Percentiles rank a stretch among this genome's conserved stretches.
Evolutionary conservation across 176 grass and related monocot genomes (phyloP).

Genomic region (Alloteropsis semialata): DNA sequence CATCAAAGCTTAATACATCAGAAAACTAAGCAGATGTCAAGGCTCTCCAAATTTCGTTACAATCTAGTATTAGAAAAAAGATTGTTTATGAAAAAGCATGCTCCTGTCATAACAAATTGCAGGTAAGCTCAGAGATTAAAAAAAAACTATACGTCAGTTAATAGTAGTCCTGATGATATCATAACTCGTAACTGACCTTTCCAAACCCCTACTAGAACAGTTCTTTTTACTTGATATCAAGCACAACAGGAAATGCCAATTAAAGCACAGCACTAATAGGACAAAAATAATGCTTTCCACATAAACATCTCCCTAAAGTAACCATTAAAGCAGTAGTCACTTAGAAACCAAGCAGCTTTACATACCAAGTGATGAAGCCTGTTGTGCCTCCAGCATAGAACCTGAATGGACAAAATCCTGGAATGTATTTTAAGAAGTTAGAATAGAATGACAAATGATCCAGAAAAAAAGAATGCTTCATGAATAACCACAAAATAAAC

Average conservation of each 20-base stretch:
- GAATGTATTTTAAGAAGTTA: constrained; percentile 18
- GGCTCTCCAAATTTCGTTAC: neutral
- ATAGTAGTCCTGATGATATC: neutral
- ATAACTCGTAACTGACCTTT: neutral
- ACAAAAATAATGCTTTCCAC: neutral
- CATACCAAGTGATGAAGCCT: constrained; percentile 57
- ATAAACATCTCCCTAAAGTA: neutral
- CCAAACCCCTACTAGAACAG: neutral
- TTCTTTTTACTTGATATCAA: neutral
- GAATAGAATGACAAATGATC: neutral
- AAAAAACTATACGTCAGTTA: neutral
- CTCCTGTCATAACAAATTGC: neutral
- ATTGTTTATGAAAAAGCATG: neutral
- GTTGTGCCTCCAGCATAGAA: constrained; percentile 35
- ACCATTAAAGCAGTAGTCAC: neutral
- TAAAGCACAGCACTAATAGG: neutral
- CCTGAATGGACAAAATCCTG: constrained; percentile 36
- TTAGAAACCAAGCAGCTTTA: neutral
- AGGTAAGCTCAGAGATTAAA: neutral
- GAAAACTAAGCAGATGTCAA: neutral
- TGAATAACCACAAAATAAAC: neutral
- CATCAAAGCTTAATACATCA: constrained; percentile 5
- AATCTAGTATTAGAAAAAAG: neutral
- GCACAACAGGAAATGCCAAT: neutral
- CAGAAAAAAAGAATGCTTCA: constrained; percentile 6